Conservation (phyloP, 148 eudicot species). For the Simmondsia chinensis region DNA sequence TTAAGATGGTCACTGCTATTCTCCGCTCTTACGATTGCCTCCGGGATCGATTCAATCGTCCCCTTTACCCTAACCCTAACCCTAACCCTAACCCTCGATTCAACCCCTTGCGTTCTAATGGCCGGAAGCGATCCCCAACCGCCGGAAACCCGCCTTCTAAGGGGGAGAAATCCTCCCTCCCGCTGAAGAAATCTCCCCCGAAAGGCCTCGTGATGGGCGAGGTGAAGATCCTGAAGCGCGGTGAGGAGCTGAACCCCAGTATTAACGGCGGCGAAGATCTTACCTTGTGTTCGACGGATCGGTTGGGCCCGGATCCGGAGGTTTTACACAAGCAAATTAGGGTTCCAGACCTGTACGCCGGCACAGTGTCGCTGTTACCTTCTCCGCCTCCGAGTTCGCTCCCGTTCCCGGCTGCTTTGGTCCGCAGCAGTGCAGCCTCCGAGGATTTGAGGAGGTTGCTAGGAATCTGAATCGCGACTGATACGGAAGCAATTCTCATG, state of each 20-base stretch:
- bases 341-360: constrained; percentile 35
- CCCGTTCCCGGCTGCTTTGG: constrained; percentile 22
- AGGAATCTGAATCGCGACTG: constrained; percentile 7
- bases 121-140: constrained; percentile 28
- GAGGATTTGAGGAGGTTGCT: constrained; percentile 22
- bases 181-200: constrained; percentile 11
- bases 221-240: constrained; percentile 40
- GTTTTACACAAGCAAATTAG: constrained; percentile 26
- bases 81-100: constrained; percentile 9
- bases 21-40: constrained; percentile 25
- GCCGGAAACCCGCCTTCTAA: background rate
- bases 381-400: constrained; percentile 38
- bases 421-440: constrained; percentile 9
- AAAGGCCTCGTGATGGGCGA: constrained; percentile 23
- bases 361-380: constrained; percentile 11
- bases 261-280: constrained; percentile 16
- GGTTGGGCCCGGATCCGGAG: constrained; percentile 52
- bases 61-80: constrained; percentile 6
- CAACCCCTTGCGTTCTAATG: constrained; percentile 7
- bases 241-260: constrained; percentile 24
- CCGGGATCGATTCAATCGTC: constrained; percentile 3
- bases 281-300: constrained; percentile 25
- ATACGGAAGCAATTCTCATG: too few species aligned
- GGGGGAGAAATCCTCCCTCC: background rate
- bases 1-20: constrained; percentile 27